Conservation (phyloP, 257 asterid genomes). For the Scutellaria baicalensis region DNA sequence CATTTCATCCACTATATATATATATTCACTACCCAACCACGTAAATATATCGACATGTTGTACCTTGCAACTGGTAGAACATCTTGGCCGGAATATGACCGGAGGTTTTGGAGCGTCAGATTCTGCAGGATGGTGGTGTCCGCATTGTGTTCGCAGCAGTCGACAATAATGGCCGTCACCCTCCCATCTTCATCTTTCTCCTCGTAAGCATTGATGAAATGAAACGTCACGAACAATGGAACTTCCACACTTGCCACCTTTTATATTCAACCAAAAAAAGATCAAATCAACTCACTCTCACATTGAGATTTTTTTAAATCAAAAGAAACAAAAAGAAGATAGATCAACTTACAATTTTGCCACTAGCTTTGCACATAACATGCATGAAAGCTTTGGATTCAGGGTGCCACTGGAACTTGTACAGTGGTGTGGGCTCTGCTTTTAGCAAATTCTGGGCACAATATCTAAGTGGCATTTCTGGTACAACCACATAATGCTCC, state of each 20-base stretch:
- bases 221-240: conserved; percentile 77
- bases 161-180: conserved; percentile 65
- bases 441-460: conserved; percentile 72
- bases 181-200: conserved; percentile 87
- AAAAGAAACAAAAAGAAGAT: neutral
- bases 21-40: neutral
- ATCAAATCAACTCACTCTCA: too few relatives aligned
- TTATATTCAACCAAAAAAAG: neutral
- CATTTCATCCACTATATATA: neutral
- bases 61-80: conserved; percentile 85
- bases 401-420: conserved; percentile 90
- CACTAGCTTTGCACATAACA: conserved; percentile 79
- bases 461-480: conserved; percentile 95
- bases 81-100: conserved; percentile 53
- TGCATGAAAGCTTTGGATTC: conserved; percentile 75
- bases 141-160: conserved; percentile 88
- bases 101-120: conserved; percentile 67
- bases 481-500: conserved; percentile 79
- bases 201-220: conserved; percentile 93
- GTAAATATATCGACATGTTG: neutral
- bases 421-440: conserved; percentile 96
- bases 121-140: conserved; percentile 77
- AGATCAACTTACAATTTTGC: conserved; percentile 65
- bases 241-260: conserved; percentile 98
- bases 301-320: too few relatives aligned